Evolutionary conservation across 2,329 filamentous ascomycete species (phyloP).

Genomic region (Gliomastix tumulicola): DNA sequence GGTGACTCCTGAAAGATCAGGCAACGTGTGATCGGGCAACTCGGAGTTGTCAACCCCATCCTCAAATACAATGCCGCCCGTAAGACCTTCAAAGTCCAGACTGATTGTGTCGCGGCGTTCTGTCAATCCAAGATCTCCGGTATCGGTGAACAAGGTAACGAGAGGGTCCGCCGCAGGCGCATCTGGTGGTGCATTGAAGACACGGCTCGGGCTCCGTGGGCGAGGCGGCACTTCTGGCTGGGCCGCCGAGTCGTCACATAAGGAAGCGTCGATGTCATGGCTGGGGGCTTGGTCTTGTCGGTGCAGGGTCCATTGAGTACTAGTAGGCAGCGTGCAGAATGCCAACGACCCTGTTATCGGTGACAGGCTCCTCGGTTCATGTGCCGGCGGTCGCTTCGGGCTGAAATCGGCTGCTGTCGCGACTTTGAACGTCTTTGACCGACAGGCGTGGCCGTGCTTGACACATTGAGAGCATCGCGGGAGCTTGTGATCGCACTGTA

Average conservation of each 20-base stretch:
- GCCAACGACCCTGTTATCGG: too few relatives aligned
- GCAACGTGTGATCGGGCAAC: neutral
- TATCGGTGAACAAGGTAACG: neutral
- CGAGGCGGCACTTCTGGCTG: neutral
- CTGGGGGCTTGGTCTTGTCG: neutral
- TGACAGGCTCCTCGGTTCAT: too few relatives aligned
- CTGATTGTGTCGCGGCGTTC: neutral
- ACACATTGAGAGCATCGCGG: slow-evolving; percentile 7
- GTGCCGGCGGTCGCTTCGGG: too few relatives aligned
- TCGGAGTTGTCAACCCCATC: neutral
- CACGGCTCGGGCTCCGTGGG: neutral
- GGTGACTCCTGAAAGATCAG: too few relatives aligned
- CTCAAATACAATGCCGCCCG: neutral
- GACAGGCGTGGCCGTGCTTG: slow-evolving; percentile 6
- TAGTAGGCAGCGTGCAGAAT: too few relatives aligned
- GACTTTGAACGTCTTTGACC: slow-evolving; percentile 8
- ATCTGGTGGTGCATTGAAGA: neutral
- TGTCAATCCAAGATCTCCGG: too few relatives aligned
- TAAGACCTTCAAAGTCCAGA: neutral
- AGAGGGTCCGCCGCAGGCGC: neutral
- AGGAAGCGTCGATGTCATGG: neutral
- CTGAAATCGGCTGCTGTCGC: slow-evolving; percentile 3
- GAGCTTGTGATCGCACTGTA: slow-evolving; percentile 9
- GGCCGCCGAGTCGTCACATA: too few relatives aligned
- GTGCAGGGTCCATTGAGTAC: too few relatives aligned